A percentile compares a stretch with the other conserved stretches of the same genome.
Evolutionary conservation across 495 filamentous ascomycete genomes (phyloP).

Genomic region (Penicillium paxilli): DNA sequence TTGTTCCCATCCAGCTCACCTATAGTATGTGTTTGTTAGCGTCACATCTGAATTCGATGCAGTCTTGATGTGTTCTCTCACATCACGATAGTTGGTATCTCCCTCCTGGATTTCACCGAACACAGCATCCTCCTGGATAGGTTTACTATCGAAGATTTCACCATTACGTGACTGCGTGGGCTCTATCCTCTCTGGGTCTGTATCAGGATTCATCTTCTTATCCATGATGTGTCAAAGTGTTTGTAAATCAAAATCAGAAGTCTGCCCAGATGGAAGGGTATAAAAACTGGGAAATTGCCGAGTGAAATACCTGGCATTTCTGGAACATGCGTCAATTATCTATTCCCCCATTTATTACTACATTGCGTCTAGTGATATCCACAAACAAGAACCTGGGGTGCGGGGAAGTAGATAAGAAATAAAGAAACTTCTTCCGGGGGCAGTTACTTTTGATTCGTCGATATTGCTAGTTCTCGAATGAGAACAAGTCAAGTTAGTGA

Average conservation of each 20-base stretch:
- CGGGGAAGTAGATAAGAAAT: not conserved
- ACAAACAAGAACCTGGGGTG: not conserved
- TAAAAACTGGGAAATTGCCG: not conserved
- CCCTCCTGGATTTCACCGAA: constrained; percentile 10
- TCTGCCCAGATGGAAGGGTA: not conserved
- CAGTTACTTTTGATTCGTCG: not conserved
- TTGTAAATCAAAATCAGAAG: not conserved
- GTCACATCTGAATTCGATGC: no score
- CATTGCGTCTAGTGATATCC: not conserved
- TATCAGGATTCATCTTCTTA: not conserved
- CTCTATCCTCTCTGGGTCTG: not conserved
- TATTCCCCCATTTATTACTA: not conserved
- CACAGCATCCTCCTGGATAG: constrained; percentile 5
- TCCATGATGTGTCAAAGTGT: not conserved
- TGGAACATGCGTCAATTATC: not conserved
- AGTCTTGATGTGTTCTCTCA: not conserved
- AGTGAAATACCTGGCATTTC: not conserved
- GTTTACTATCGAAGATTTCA: not conserved
- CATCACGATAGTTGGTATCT: constrained; percentile 10
- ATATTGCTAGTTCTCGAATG: not conserved
- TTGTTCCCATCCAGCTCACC: constrained; percentile 35
- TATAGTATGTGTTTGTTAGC: not conserved
- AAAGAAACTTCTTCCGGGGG: not conserved
- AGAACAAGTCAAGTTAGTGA: not conserved
- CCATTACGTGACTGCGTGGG: not conserved